Conservation (phyloP, 2,329 filamentous ascomycete species). For the Pseudogymnoascus sp. region DNA sequence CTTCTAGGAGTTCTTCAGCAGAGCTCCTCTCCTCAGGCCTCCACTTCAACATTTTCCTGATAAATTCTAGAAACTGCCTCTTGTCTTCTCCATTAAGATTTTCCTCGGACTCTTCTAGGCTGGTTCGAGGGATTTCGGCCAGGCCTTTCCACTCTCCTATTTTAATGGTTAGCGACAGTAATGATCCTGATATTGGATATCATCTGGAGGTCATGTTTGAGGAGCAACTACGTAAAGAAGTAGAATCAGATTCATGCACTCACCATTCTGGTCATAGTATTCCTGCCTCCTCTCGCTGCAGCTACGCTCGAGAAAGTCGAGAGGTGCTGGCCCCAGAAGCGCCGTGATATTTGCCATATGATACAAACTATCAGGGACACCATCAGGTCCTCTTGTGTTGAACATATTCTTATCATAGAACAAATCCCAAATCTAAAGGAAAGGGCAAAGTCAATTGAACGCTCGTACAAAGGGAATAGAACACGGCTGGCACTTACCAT, state of each 20-base stretch:
- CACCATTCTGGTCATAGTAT: not conserved
- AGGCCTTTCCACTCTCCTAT: constrained; percentile 4
- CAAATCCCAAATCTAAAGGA: constrained; percentile 8
- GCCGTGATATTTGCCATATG: constrained; percentile 2
- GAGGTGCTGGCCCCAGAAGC: not conserved
- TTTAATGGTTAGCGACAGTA: not conserved
- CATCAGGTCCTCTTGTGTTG: not conserved
- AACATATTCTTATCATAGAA: not conserved
- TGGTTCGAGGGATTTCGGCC: not conserved
- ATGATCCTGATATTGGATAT: not conserved
- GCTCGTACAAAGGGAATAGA: not conserved
- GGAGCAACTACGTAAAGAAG: not conserved
- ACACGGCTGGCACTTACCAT: constrained; percentile 32
- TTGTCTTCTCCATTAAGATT: constrained; percentile 19
- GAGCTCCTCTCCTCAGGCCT: constrained; percentile 19
- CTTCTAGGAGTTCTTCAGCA: not conserved
- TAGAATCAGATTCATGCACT: not conserved
- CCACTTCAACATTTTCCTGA: constrained; percentile 34
- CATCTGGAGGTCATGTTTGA: not conserved
- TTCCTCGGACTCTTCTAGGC: not conserved
- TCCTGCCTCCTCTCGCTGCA: not conserved
- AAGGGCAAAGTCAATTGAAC: not conserved
- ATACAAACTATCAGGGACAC: not conserved
- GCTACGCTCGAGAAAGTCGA: constrained; percentile 5
- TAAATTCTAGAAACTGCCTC: constrained; percentile 27